Conservation (phyloP, 169 alveolate genomes). For the Besnoitia besnoiti region DNA sequence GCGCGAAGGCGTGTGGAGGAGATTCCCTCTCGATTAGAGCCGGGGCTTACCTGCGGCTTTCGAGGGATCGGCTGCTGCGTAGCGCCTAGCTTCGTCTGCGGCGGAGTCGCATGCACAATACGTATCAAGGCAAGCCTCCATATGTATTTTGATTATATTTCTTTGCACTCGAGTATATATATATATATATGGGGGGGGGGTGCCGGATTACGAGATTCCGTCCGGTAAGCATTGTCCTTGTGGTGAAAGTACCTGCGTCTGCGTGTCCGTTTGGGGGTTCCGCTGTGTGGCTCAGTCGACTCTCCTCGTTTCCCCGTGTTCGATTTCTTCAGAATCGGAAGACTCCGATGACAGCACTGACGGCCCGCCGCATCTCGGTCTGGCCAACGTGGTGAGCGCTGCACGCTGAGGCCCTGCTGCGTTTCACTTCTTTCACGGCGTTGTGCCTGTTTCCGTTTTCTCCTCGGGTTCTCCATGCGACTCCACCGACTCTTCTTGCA, state of each 20-base stretch:
- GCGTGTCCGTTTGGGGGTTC: not conserved
- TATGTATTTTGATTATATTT: no score
- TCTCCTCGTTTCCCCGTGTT: not conserved
- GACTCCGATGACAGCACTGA: slow-evolving; percentile 14
- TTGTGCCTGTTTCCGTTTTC: not conserved
- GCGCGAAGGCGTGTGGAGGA: no score
- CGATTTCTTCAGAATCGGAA: not conserved
- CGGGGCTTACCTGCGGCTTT: no score
- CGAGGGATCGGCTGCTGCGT: no score
- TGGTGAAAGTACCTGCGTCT: no score
- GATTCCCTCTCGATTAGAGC: no score
- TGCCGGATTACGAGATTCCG: no score
- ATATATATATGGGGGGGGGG: not conserved
- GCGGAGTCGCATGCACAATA: no score
- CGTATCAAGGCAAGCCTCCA: no score
- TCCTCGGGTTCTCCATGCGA: not conserved
- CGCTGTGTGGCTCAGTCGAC: not conserved
- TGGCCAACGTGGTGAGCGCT: not conserved
- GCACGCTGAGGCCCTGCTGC: not conserved
- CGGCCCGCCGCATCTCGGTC: not conserved
- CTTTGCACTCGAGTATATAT: no score
- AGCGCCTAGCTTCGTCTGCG: no score
- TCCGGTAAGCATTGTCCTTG: no score
- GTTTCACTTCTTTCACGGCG: not conserved
- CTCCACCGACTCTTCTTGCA: not conserved